A percentile compares a stretch with the other conserved stretches of the same genome.
These are phyloP conservation scores for Flaveria bidentis DNA, from an alignment of 129 eudicot genomes.

Conservation along the genomic window DNA sequence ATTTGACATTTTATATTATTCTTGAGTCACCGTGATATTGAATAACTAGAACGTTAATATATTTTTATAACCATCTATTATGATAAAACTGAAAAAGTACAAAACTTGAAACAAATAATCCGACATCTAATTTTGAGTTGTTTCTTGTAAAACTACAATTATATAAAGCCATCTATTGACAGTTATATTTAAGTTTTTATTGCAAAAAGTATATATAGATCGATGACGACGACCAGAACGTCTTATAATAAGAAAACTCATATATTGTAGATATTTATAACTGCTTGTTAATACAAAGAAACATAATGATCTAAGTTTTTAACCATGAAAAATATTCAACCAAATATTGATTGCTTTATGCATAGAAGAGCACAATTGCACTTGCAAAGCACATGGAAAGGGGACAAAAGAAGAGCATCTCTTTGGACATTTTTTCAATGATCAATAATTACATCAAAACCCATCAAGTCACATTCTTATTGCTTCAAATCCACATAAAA, in stretches of 20 bases:
- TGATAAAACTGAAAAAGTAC: not conserved
- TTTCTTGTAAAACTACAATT: too few species aligned
- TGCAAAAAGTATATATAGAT: too few species aligned
- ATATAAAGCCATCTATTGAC: too few species aligned
- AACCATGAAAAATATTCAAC: constrained; percentile 29
- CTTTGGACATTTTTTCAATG: constrained; percentile 29
- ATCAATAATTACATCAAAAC: constrained; percentile 37
- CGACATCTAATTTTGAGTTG: too few species aligned
- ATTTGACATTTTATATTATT: too few species aligned
- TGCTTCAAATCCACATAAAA: constrained; percentile 23
- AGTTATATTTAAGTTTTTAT: too few species aligned
- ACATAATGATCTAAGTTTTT: constrained; percentile 4
- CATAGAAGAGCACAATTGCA: constrained; percentile 35
- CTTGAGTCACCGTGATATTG: too few species aligned
- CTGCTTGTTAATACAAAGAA: constrained; percentile 3
- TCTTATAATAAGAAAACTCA: not conserved
- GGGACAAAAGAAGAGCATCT: constrained; percentile 32
- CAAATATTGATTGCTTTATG: constrained; percentile 27
- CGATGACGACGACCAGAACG: too few species aligned
- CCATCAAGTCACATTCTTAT: constrained; percentile 24
- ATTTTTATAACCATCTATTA: too few species aligned
- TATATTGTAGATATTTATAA: not conserved
- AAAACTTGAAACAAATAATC: not conserved
- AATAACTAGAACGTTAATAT: too few species aligned
- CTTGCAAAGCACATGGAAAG: constrained; percentile 30